Evolutionary conservation across 2,329 filamentous ascomycete species (phyloP).

Genomic region (Xylaria sp.): DNA sequence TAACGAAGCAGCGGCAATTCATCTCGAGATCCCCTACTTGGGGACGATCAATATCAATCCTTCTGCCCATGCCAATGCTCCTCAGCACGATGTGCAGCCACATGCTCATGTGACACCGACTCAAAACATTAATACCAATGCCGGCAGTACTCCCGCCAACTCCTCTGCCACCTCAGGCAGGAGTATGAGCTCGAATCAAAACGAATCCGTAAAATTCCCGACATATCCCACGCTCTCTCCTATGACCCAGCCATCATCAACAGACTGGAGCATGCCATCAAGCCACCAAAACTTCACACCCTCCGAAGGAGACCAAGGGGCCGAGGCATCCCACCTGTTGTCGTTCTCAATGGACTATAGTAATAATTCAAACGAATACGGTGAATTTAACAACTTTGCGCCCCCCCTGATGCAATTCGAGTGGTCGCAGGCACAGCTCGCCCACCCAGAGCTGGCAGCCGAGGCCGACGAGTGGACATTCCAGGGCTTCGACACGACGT

Average conservation of each 20-base stretch:
- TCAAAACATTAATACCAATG: conserved; percentile 2
- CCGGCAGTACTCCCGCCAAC: neutral
- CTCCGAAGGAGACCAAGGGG: conserved; percentile 15
- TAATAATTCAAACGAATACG: conserved; percentile 21
- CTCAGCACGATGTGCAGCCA: conserved; percentile 29
- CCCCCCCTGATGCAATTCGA: conserved; percentile 42
- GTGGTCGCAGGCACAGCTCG: conserved; percentile 38
- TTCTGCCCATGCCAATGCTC: conserved; percentile 3
- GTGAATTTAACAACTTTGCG: conserved; percentile 19
- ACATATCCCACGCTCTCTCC: neutral
- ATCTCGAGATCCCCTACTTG: conserved; percentile 58
- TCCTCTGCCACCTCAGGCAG: neutral
- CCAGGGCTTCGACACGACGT: conserved; percentile 50
- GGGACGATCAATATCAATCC: conserved; percentile 58
- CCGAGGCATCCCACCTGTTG: conserved; percentile 25
- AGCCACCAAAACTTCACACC: conserved; percentile 10
- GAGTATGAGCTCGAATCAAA: neutral
- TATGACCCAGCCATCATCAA: conserved; percentile 6
- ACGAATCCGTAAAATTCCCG: conserved; percentile 14
- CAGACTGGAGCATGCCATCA: conserved; percentile 22
- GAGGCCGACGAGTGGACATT: conserved; percentile 55
- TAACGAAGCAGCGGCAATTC: conserved; percentile 44
- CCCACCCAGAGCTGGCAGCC: conserved; percentile 45
- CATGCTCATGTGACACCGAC: conserved; percentile 22
- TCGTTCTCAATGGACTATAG: conserved; percentile 32